Base-by-base conservation (phyloP, 164 flowering plant species). In the Tinospora cordifolia region DNA sequence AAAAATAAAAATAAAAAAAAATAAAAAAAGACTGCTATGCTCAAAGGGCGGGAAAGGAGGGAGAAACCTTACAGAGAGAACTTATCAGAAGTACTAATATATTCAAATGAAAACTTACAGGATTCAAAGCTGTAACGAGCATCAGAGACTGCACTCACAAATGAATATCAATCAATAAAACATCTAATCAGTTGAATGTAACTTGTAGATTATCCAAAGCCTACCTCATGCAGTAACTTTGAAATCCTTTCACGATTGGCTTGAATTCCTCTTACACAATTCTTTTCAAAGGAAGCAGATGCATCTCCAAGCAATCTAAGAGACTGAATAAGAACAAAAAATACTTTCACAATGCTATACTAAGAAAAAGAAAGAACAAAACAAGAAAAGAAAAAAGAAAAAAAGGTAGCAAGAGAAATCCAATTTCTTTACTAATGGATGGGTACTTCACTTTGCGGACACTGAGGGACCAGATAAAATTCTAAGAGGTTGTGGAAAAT, bases 111-210 rank as follows among this genome's bases (percentile, higher is more conserved):
- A 39, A 69, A 82, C 98, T 90, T 87, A 95, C 99, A 57, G 98
- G 98, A 74, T 92, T 95, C 85, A 92, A 84, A 65, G 94, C 84
- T 49, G 96, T 92, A 67, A 95, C 97, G 70, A 95, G 97, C 99
- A 95, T 95, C 63, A 95, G 87, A n/a, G 98, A 95, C 99, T 92
- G 96, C 84, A 87, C 75, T 36, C 30, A 54, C 79, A 74, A 9
- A 39, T 66, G 49, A 54, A 72, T 51, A 19, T 66, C 66, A 27
- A 67, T 17, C n/a, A 47, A 39, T 69, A 25, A 68, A 62, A 62
- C 46, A 70, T 62, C 15, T 19, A 62, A 70, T 69, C 68, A 70
- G 67, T 79, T 72, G 69, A 70, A 38, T 26, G 36, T 70, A 25
- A 40, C 36, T 67, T 66, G 24, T 54, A 54, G 60, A 54, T 54